These are phyloP conservation scores for Eutrema heterophyllum DNA, from an alignment of 345 rosid genomes.

Conservation along the genomic window DNA sequence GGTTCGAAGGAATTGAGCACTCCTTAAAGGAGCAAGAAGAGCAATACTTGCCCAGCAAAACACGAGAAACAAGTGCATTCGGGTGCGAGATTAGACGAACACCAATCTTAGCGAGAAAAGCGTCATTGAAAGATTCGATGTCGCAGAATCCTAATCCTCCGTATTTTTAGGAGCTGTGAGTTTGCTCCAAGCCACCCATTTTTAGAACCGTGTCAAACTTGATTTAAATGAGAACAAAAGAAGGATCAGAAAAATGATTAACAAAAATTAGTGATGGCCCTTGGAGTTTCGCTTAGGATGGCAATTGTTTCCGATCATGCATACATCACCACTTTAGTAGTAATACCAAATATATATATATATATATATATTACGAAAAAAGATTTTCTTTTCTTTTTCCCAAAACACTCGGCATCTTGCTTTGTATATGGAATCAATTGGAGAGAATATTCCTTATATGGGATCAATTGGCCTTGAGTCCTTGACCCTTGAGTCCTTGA, in stretches of 20 bases:
- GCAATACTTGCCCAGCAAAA: no score
- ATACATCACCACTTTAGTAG: constrained; percentile 28
- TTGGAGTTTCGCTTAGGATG: constrained; percentile 26
- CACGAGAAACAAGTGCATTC: no score
- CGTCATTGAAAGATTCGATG: no score
- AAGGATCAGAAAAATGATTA: constrained; percentile 1
- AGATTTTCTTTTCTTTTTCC: constrained; percentile 2
- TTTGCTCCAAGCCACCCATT: no score
- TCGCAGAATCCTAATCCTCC: no score
- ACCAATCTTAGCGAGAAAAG: no score
- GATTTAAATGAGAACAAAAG: neutral
- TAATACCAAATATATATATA: constrained; percentile 33
- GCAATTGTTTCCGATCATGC: constrained; percentile 25
- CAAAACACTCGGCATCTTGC: constrained; percentile 22
- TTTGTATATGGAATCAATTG: constrained; percentile 20
- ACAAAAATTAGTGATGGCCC: constrained; percentile 9
- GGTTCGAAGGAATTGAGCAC: no score
- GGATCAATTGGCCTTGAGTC: constrained; percentile 16
- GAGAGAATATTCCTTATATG: constrained; percentile 25
- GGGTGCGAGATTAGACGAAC: no score
- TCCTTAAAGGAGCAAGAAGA: no score
- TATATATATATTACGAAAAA: no score
- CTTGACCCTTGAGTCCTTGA: constrained; percentile 7
- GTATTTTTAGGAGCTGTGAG: no score
- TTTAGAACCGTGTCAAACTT: no score